These are phyloP conservation scores for Colletotrichum horii DNA, from an alignment of 2,329 filamentous ascomycete species.

Conservation along the genomic window DNA sequence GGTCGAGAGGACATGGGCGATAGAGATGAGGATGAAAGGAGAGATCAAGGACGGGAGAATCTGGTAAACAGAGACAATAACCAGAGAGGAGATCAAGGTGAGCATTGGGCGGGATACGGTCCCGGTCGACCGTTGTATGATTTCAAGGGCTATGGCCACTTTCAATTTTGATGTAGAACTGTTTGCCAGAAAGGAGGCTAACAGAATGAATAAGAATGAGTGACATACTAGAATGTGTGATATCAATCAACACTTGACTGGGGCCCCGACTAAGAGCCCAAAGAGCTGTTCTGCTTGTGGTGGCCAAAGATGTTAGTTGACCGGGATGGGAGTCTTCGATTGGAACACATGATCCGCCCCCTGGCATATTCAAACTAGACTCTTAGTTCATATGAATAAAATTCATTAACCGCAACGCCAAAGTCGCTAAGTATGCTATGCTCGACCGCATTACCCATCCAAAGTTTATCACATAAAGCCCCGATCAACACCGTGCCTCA, in stretches of 20 bases:
- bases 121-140: not conserved
- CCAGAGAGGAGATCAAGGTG: not conserved
- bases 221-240: rapidly evolving
- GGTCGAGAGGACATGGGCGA: not conserved
- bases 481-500: not conserved
- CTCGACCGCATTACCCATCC: not conserved
- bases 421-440: not conserved
- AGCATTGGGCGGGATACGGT: not conserved
- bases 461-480: not conserved
- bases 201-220: not conserved
- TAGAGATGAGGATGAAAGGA: not conserved
- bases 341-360: not conserved
- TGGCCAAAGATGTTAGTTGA: too few relatives aligned
- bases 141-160: not conserved
- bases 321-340: too few relatives aligned
- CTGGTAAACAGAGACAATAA: not conserved
- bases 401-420: not conserved
- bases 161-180: not conserved
- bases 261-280: too few relatives aligned
- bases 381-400: not conserved
- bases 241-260: not conserved
- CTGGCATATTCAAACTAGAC: not conserved
- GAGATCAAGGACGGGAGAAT: rapidly evolving
- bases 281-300: too few relatives aligned
- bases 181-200: rapidly evolving